Evolutionary conservation across 192 early-diverging fungal genomes (phyloP), one percentile per base, ranked within the genome.

Genomic region (Paraglomus occultum): DNA sequence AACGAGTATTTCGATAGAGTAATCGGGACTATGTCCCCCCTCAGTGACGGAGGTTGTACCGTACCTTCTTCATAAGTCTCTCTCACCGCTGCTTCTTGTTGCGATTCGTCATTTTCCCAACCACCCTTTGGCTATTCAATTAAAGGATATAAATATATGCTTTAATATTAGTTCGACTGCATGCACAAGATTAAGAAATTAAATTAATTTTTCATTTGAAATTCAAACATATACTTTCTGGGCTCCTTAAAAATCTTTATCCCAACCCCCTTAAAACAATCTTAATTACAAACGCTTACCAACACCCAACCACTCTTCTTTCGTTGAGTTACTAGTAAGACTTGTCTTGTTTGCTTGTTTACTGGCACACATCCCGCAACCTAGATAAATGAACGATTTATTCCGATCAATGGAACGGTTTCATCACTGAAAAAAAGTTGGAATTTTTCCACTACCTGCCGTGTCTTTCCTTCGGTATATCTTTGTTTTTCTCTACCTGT

Each of bases 1-100:
- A 31, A 64, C 50, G 22, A 17, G 60, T 10, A 9, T 22, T 45
- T 1, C 7, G 1, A 9, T 18, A 59, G 46, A 64, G 49, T 40
- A 65, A 6, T 11, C 12, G 5, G 15, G 12, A 10, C 31, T 51
- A 17, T 14, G 47, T 31, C 31, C 31, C 1, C 3, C 1, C 31
- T 2, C 31, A 31, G 31, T 31, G 31, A 31, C 31, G 31, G n/a
- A n/a, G n/a, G 31, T 31, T 31, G 47, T 39, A 8, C 43, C 15
- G 11, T 15, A 82, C 80, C 83, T 79, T 88, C 86, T 74, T 88
- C 86, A 77, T 82, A 88, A 5, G 86, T 88, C 66, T 88, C 86
- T 60, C 86, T 72, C 12, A 68, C 62, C 47, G 86, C 86, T 22
- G 84, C 84, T 50, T 82, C 74, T 70, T 78, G 74, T 44, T 81